Evolutionary conservation across 352 stramenopile genomes (phyloP).

Genomic region (Pythium aquatile): DNA sequence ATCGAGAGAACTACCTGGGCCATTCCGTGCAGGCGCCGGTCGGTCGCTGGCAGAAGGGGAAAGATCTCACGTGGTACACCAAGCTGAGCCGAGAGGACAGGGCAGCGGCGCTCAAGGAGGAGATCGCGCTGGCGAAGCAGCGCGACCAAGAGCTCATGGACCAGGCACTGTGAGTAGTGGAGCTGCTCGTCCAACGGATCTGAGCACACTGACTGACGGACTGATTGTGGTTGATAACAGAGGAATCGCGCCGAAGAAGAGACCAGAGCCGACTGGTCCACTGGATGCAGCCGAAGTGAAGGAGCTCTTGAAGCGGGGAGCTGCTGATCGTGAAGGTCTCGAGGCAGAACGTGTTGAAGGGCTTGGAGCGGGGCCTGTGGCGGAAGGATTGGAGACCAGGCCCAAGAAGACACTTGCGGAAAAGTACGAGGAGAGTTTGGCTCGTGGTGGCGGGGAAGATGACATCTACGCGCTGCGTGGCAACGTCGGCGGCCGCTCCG

Average conservation of each 20-base stretch:
- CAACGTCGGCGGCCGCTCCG: conserved; percentile 12
- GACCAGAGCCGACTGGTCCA: conserved; percentile 38
- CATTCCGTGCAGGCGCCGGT: conserved; percentile 87
- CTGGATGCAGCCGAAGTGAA: conserved; percentile 85
- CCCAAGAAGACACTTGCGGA: conserved; percentile 71
- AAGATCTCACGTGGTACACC: conserved; percentile 89
- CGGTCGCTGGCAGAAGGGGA: conserved; percentile 87
- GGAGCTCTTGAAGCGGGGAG: conserved; percentile 77
- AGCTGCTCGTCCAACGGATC: not conserved
- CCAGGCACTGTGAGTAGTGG: conserved; percentile 61
- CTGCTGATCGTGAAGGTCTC: conserved; percentile 63
- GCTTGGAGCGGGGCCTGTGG: conserved; percentile 68
- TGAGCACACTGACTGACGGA: not conserved
- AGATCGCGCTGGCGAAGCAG: conserved; percentile 75
- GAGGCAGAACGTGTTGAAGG: conserved; percentile 84
- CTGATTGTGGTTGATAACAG: conserved; percentile 25
- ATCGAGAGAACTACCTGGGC: conserved; percentile 91
- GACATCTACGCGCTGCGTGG: conserved; percentile 66
- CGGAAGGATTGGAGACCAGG: conserved; percentile 39
- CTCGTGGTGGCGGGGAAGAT: conserved; percentile 41
- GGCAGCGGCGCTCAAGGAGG: conserved; percentile 47
- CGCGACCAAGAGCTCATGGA: conserved; percentile 90
- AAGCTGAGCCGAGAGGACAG: conserved; percentile 68
- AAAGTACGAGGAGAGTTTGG: conserved; percentile 65
- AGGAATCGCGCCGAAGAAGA: conserved; percentile 60